These are phyloP conservation scores for Pelargonium australe DNA, from an alignment of 441 rosid genomes.

Conservation along the genomic window DNA sequence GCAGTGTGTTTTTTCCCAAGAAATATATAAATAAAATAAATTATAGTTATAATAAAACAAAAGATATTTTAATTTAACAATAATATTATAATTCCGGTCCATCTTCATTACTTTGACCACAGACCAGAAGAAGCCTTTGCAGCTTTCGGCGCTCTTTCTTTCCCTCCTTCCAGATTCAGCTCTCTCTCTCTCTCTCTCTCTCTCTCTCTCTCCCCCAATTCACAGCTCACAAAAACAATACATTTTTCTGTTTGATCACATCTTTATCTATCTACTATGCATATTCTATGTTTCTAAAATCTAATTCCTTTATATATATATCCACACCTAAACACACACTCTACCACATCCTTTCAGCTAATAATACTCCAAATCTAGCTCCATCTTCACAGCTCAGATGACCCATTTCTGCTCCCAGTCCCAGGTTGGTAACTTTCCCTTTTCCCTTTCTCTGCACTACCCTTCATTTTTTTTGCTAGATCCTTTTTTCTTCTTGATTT, in stretches of 20 bases:
- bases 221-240: not conserved
- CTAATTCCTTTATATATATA: not conserved
- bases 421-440: not conserved
- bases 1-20: too few species aligned
- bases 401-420: not conserved
- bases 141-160: conserved; percentile 42
- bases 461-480: not conserved
- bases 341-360: not conserved
- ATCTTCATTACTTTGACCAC: conserved; percentile 30
- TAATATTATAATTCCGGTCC: not conserved
- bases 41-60: too few species aligned
- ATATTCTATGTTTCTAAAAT: not conserved
- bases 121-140: conserved; percentile 23
- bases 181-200: not conserved
- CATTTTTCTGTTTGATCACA: conserved; percentile 17
- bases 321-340: not conserved
- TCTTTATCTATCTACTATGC: not conserved
- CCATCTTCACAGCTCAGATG: too few species aligned
- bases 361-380: conserved; percentile 4
- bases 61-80: too few species aligned
- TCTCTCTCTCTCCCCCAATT: conserved; percentile 11
- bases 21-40: too few species aligned
- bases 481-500: not conserved
- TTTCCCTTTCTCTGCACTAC: conserved; percentile 19
- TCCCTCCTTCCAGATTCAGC: conserved; percentile 18